These are phyloP conservation scores for Perkinsus olseni DNA, from an alignment of 169 alveolate genomes.

Conservation along the genomic window DNA sequence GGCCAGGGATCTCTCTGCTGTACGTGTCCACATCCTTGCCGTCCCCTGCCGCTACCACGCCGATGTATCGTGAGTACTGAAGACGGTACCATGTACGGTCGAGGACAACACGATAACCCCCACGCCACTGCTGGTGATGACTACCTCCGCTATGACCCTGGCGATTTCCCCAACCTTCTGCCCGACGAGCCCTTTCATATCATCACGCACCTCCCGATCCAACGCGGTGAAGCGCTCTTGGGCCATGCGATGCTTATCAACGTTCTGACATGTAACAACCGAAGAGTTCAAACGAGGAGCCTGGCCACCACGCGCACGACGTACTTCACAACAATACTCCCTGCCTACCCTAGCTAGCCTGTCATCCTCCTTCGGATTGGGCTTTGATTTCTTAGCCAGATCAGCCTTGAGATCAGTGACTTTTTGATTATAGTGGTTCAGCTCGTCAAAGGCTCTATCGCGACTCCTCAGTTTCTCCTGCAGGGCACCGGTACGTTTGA, in stretches of 20 bases:
- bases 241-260: not conserved
- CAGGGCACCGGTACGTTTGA: not conserved
- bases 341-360: not conserved
- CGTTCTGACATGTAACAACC: not conserved
- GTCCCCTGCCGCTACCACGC: no score
- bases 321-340: not conserved
- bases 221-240: not conserved
- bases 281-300: no score
- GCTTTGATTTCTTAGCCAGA: not conserved
- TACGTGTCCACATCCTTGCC: no score
- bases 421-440: not conserved
- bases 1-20: no score
- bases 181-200: not conserved
- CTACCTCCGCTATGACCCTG: not conserved
- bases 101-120: not conserved
- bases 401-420: not conserved
- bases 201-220: not conserved
- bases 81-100: no score
- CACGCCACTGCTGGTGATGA: not conserved
- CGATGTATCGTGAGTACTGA: not conserved
- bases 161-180: not conserved
- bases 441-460: not conserved
- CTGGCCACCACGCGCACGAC: no score
- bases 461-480: not conserved
- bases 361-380: not conserved